Percentiles rank a stretch among this genome's conserved stretches.
Conservation (phyloP, 2,329 filamentous ascomycete species). For the Endoconidiophora laricicola region DNA sequence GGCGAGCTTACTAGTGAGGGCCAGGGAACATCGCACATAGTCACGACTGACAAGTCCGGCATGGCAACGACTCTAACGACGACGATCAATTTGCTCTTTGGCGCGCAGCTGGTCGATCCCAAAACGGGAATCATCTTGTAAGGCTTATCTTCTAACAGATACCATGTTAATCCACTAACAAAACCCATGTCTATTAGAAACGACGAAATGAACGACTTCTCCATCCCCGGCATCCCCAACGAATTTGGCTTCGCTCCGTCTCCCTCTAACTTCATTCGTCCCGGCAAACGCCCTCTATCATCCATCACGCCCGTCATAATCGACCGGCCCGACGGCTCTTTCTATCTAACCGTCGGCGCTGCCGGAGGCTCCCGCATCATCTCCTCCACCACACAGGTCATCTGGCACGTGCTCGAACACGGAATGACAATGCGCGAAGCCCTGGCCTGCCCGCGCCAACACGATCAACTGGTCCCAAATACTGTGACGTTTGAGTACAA, state of each 20-base stretch:
- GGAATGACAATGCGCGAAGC: slow-evolving; percentile 41
- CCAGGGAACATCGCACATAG: slow-evolving; percentile 58
- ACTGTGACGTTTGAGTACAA: slow-evolving; percentile 47
- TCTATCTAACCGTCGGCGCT: slow-evolving; percentile 56
- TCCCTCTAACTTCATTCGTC: slow-evolving; percentile 63
- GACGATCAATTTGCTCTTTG: slow-evolving; percentile 78
- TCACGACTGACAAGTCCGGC: slow-evolving; percentile 54
- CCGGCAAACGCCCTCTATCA: slow-evolving; percentile 67
- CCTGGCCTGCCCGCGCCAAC: slow-evolving; percentile 49
- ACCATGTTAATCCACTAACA: slow-evolving; percentile 13
- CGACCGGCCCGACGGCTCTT: slow-evolving; percentile 39
- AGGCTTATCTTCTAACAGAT: slow-evolving; percentile 10
- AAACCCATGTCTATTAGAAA: slow-evolving; percentile 23
- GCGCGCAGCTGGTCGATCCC: slow-evolving; percentile 61
- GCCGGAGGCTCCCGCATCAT: slow-evolving; percentile 75
- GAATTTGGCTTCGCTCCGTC: slow-evolving; percentile 74
- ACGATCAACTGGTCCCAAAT: slow-evolving; percentile 70
- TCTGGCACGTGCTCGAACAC: slow-evolving; percentile 57
- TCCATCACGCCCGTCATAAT: slow-evolving; percentile 69
- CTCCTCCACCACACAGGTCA: slow-evolving; percentile 56
- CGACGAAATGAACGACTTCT: slow-evolving; percentile 65
- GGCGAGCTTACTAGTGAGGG: slow-evolving; percentile 50
- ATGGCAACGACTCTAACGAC: slow-evolving; percentile 70
- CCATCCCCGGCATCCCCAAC: slow-evolving; percentile 60
- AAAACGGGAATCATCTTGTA: slow-evolving; percentile 65